Conservation (phyloP, 768 basidiomycete genomes). For the Kwoniella mangroviensis region DNA sequence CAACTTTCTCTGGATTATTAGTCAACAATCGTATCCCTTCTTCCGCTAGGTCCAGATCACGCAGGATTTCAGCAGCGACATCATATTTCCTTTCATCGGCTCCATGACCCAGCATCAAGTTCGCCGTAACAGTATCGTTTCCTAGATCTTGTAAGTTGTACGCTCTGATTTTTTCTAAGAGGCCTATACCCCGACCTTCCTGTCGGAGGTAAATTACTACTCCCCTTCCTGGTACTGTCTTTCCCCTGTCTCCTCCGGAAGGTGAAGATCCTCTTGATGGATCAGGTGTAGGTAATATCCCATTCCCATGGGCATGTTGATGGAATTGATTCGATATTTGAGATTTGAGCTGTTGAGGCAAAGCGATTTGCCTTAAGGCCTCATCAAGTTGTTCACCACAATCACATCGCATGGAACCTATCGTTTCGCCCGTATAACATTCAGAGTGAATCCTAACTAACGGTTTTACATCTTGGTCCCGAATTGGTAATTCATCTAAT, state of each 20-base stretch:
- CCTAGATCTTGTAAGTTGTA: slow-evolving; percentile 98
- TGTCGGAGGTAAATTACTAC: slow-evolving; percentile 94
- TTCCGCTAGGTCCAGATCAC: slow-evolving; percentile 76
- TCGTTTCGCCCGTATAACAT: slow-evolving; percentile 97
- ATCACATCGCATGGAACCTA: slow-evolving; percentile 97
- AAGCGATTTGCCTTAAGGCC: slow-evolving; percentile 71
- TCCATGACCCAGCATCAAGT: slow-evolving; percentile 88
- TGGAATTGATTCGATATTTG: slow-evolving; percentile 11
- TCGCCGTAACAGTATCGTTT: slow-evolving; percentile 98
- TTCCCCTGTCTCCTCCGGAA: slow-evolving; percentile 58
- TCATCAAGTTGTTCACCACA: slow-evolving; percentile 99
- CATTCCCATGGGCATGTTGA: slow-evolving; percentile 12
- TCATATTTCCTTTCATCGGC: slow-evolving; percentile 95
- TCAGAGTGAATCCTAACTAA: slow-evolving; percentile 96
- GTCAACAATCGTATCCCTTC: slow-evolving; percentile 77
- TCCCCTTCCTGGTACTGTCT: slow-evolving; percentile 77
- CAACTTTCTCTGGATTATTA: slow-evolving; percentile 97
- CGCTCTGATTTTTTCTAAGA: slow-evolving; percentile 92
- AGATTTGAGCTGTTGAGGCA: slow-evolving; percentile 25
- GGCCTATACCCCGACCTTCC: slow-evolving; percentile 95
- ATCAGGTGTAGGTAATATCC: slow-evolving; percentile 9
- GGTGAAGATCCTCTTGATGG: slow-evolving; percentile 69
- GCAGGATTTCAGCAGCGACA: slow-evolving; percentile 84
- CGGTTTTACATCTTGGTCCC: slow-evolving; percentile 65
- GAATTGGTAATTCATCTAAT: background rate